Base-by-base conservation (phyloP, 164 flowering plant species). In the Echeveria elegans region DNA sequence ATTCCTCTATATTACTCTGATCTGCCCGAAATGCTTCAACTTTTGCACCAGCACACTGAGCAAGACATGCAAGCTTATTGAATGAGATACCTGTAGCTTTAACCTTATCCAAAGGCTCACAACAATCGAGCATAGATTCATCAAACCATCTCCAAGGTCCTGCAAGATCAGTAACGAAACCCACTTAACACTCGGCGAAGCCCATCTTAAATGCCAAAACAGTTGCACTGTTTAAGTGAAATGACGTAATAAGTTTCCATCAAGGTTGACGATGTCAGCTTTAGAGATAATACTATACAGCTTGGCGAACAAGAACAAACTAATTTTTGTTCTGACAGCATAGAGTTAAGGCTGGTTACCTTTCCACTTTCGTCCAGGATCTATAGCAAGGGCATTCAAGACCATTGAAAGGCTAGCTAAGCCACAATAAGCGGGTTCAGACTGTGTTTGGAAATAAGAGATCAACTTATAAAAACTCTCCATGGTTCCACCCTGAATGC, bases 61-160 rank as follows among this genome's bases (percentile, higher is more conserved):
- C 99, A 79, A 94, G 77, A 75, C 92, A 89, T 56, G 82, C 91
- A 69, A 91, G 83, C 75, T 91, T 94, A 37, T 92, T 95, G 68
- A 94, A 83, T 48, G 99, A 79, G 71, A 94, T 91, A 50, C 99
- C 99, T 66, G 77, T 75, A 71, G 78, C 85, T 76, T 88, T 91
- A 53, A 94, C 82, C 68, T 80, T 91, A 60, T 91, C 97, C 74
- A 91, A 72, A 73, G 97, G 96, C 76, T 91, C 96, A 69, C 97
- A 94, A 62, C 99, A 94, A 65, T 91, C 96, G 45, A 94, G 63
- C 99, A 94, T 91, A 32, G 92, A 82, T 71, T 94, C 99, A 75
- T 94, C 99, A 74, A 88, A 94, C 97, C 99, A 94, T 75, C 97
- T 88, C 97, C 97, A 94, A 66, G 97, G 96, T 45, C 97, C 99